A percentile compares a stretch with the other conserved stretches of the same genome.
Conservation (phyloP, 2,329 filamentous ascomycete species). For the Xylaria sp. region DNA sequence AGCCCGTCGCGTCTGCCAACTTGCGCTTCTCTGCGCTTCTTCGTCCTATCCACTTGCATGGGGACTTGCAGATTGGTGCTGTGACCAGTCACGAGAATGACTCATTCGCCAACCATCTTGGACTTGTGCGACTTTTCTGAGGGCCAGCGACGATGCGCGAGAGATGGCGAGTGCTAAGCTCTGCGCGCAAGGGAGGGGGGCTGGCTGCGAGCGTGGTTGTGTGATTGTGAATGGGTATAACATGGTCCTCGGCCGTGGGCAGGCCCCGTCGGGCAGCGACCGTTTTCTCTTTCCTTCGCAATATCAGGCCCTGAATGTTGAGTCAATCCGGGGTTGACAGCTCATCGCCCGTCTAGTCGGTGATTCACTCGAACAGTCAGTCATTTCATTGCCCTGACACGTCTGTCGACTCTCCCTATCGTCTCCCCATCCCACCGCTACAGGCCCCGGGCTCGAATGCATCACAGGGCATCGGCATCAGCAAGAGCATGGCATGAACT, state of each 20-base stretch:
- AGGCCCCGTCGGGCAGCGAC: constrained; percentile 43
- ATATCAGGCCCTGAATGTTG: constrained; percentile 42
- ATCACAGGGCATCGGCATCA: constrained; percentile 25
- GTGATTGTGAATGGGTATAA: constrained; percentile 47
- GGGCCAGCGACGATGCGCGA: constrained; percentile 36
- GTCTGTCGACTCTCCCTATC: constrained; percentile 17
- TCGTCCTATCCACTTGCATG: constrained; percentile 45
- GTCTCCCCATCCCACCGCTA: constrained; percentile 26
- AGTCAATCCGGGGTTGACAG: constrained; percentile 40
- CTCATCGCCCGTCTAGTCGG: constrained; percentile 38
- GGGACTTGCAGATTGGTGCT: constrained; percentile 44
- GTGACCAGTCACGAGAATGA: constrained; percentile 44
- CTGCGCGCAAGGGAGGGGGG: constrained; percentile 39
- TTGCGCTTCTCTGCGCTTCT: constrained; percentile 42
- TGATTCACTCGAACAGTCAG: constrained; percentile 32
- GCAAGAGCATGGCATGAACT: constrained; percentile 47
- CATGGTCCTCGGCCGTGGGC: constrained; percentile 45
- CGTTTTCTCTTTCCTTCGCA: constrained; percentile 42
- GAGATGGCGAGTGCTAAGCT: constrained; percentile 28
- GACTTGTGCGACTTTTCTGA: constrained; percentile 46
- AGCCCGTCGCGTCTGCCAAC: constrained; percentile 47
- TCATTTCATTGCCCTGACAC: constrained; percentile 39
- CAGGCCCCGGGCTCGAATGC: constrained; percentile 34
- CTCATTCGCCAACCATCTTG: constrained; percentile 50
- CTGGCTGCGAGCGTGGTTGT: constrained; percentile 22